Base-by-base conservation (phyloP, 768 basidiomycete species). In the Leucocoprinus birnbaumii region DNA sequence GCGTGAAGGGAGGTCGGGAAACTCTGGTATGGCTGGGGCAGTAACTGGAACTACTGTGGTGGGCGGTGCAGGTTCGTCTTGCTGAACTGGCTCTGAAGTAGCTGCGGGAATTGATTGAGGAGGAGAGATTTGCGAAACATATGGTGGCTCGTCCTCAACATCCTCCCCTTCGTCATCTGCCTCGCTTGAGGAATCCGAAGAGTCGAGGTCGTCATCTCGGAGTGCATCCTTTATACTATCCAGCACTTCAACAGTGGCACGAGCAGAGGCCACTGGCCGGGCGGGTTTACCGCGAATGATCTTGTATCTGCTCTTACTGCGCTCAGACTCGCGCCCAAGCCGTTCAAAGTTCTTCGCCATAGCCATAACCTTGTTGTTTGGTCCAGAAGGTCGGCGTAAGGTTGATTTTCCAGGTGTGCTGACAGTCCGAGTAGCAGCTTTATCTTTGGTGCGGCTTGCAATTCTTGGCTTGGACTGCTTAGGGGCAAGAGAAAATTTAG, bases 261-360 rank as follows among this genome's bases (percentile, higher is more conserved):
- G 83, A 14, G 94, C 88, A 22, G 87, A 87, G 18, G 90, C 89
- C 13, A 98, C 92, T 11, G 97, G 96, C 27, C 96, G 87, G 18
- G 92, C 90, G 43, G 89, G 84, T 59, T 85, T 87, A 10, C 89
- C 90, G 35, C 93, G 83, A 63, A 94, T 90, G 51, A 94, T 83
- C n/a, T 86, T 82, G 63, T 96, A 91, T 21, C 89, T 83, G 53
- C 86, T 81, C 63, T 84, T 93, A 2, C 85, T 80, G 35, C 83
- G 83, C 63, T 92, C 89, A 6, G 71, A 80, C 37, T 94, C 91
- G 43, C 83, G 81, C 53, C 77, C 82, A 27, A 97, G 80, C 14
- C 90, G 84, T 68, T 97, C 94, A 67, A 91, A 98, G 59, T 97
- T 92, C 60, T 89, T 86, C 9, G 94, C 83, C 13, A 97, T 92